These are phyloP conservation scores for Aspergillus sp. DNA, from an alignment of 2,329 filamentous ascomycete species.

Conservation along the genomic window DNA sequence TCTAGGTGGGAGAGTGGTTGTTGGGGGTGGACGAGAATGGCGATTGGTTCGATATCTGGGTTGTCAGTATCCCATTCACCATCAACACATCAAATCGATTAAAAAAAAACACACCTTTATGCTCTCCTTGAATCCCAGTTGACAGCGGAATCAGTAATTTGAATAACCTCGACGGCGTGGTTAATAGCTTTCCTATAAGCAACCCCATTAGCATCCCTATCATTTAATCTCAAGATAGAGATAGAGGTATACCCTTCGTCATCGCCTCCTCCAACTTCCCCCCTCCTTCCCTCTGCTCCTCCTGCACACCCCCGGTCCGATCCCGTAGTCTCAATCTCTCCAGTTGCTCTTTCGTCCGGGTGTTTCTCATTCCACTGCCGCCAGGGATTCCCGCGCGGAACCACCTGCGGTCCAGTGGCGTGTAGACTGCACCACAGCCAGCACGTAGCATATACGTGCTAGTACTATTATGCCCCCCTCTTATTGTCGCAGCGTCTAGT, in stretches of 20 bases:
- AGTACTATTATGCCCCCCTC: neutral
- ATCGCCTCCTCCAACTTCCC: conserved; percentile 57
- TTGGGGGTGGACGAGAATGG: conserved; percentile 82
- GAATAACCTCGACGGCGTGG: conserved; percentile 76
- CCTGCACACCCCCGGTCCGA: neutral
- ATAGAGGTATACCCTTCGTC: conserved; percentile 58
- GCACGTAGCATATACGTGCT: too few relatives aligned
- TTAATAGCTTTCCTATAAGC: conserved; percentile 69
- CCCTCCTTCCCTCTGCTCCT: neutral
- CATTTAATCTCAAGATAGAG: too few relatives aligned
- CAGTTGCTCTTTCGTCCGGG: conserved; percentile 34
- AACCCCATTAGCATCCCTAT: too few relatives aligned
- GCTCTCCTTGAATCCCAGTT: conserved; percentile 60
- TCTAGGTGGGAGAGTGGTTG: conserved; percentile 91
- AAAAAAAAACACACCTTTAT: conserved; percentile 46
- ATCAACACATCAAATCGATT: too few relatives aligned
- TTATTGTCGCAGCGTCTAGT: neutral
- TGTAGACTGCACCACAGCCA: neutral
- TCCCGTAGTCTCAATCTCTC: conserved; percentile 44
- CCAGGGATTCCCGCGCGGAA: neutral
- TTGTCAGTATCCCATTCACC: neutral
- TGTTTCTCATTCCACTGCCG: neutral
- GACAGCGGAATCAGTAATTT: conserved; percentile 78
- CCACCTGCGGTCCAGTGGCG: neutral
- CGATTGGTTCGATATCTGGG: conserved; percentile 73